Percentiles rank a stretch among this genome's conserved stretches.
Conservation (phyloP, 495 filamentous ascomycete species). For the Neurospora sp. region DNA sequence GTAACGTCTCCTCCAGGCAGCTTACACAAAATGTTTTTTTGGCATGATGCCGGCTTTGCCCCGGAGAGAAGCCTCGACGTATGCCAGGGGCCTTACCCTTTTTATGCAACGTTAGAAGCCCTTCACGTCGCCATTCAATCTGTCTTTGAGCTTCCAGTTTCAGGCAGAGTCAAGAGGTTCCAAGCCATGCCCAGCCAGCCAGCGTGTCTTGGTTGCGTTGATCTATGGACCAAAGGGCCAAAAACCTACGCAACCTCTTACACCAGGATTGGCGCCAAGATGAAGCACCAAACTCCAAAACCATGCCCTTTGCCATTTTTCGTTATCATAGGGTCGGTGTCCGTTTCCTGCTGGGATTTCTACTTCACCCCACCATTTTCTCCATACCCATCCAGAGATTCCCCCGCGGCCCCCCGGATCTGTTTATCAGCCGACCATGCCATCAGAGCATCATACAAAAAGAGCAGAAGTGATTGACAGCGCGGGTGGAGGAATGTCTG, state of each 20-base stretch:
- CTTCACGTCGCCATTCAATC: background rate
- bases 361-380: background rate
- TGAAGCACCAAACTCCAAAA: background rate
- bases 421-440: background rate
- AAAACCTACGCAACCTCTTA: background rate
- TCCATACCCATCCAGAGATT: background rate
- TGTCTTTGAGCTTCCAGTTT: background rate
- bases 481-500: background rate
- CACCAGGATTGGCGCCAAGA: background rate
- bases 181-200: background rate
- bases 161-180: background rate
- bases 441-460: background rate
- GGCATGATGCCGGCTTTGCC: background rate
- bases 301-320: background rate
- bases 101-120: constrained; percentile 1
- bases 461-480: background rate
- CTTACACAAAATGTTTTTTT: constrained; percentile 2
- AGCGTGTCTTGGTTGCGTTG: background rate
- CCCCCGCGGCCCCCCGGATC: background rate
- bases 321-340: background rate
- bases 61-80: background rate
- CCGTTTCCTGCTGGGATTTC: background rate
- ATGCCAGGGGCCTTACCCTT: background rate
- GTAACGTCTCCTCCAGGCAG: background rate
- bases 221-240: background rate